phyloP scores from a whole-genome alignment of 345 rosid species.

The Corchorus olitorius region DNA sequence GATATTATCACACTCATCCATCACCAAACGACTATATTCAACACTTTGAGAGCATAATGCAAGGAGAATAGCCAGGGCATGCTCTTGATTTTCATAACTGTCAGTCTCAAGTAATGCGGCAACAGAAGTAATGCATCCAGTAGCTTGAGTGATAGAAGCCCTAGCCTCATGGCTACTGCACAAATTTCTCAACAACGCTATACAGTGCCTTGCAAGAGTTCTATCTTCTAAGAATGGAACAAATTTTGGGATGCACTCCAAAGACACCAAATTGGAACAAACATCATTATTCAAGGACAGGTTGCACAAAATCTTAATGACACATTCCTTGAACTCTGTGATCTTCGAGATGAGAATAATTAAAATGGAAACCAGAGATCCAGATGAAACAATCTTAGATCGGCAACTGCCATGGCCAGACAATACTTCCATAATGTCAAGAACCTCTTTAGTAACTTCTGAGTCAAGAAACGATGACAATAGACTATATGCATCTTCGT shows the following conservation, averaged over 20 bases:
- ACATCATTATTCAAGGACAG: conserved; percentile 52
- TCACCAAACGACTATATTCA: conserved; percentile 56
- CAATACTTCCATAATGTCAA: conserved; percentile 54
- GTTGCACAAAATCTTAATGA: conserved; percentile 54
- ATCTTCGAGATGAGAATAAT: conserved; percentile 45
- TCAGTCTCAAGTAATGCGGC: conserved; percentile 60
- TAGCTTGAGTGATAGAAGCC: conserved; percentile 55
- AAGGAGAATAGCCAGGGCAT: conserved; percentile 44
- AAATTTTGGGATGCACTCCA: conserved; percentile 54
- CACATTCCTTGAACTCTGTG: conserved; percentile 48
- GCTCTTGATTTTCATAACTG: conserved; percentile 66
- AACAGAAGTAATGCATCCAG: conserved; percentile 58
- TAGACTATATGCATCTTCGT: conserved; percentile 48
- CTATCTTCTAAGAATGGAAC: conserved; percentile 52
- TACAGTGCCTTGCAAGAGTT: conserved; percentile 44
- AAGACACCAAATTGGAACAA: conserved; percentile 46
- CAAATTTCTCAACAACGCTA: conserved; percentile 52
- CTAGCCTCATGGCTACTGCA: conserved; percentile 58
- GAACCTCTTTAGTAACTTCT: conserved; percentile 53
- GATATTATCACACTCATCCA: conserved; percentile 62
- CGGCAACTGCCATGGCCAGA: conserved; percentile 43
- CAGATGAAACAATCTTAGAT: conserved; percentile 51
- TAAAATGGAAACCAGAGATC: conserved; percentile 49
- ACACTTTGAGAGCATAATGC: conserved; percentile 43
- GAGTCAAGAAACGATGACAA: conserved; percentile 55